Conservation (phyloP, 345 rosid genomes). For the Angophora floribunda region DNA sequence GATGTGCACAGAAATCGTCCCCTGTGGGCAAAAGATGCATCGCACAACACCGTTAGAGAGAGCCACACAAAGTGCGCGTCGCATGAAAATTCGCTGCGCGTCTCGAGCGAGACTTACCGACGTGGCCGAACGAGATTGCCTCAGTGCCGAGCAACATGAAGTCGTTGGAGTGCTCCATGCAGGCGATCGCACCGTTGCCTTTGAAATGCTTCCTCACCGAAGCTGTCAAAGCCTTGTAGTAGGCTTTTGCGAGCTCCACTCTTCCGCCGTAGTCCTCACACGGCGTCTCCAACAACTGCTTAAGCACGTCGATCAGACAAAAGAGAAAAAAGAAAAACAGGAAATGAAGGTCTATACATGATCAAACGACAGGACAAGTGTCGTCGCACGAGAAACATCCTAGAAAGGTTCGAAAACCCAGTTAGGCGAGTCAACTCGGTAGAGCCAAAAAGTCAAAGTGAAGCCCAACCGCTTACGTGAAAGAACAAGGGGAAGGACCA, state of each 20-base stretch:
- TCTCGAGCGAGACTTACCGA: constrained; percentile 37
- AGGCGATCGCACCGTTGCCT: constrained; percentile 92
- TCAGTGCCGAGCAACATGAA: constrained; percentile 97
- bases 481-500: neutral
- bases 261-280: constrained; percentile 81
- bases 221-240: constrained; percentile 58
- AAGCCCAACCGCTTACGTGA: no score
- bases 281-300: constrained; percentile 74
- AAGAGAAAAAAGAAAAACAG: neutral
- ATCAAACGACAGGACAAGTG: neutral
- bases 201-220: constrained; percentile 77
- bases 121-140: constrained; percentile 91
- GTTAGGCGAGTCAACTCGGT: neutral
- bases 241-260: constrained; percentile 85
- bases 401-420: neutral
- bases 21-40: constrained; percentile 20
- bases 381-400: neutral
- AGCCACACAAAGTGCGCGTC: neutral
- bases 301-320: neutral
- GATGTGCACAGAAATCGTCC: constrained; percentile 96
- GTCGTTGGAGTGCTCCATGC: constrained; percentile 98
- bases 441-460: neutral
- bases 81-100: neutral
- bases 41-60: neutral
- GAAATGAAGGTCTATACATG: neutral